phyloP scores from a whole-genome alignment of 1,139 yeast genomes.

The Saccharomycopsis crataegensis region DNA sequence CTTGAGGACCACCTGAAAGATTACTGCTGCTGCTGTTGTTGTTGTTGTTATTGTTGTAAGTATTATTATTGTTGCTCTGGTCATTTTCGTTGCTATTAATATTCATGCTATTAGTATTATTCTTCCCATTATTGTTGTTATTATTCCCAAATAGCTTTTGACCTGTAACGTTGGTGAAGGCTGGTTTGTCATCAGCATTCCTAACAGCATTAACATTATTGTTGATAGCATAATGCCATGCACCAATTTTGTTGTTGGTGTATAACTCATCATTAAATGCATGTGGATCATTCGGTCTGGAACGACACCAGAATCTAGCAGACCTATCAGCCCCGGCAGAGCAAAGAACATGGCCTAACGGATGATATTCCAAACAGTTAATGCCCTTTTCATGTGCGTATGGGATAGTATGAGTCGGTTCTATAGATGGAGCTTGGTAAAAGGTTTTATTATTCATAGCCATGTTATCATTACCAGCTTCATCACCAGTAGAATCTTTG shows the following conservation, averaged over 20 bases:
- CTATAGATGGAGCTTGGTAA: slow-evolving; percentile 27
- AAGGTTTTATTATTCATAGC: neutral
- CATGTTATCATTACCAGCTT: neutral
- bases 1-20: too few species aligned
- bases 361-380: slow-evolving; percentile 86
- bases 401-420: slow-evolving; percentile 64
- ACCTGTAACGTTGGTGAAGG: neutral
- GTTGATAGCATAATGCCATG: slow-evolving; percentile 67
- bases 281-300: slow-evolving; percentile 82
- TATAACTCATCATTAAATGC: slow-evolving; percentile 79
- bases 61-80: too few species aligned
- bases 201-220: slow-evolving; percentile 53
- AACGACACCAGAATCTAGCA: slow-evolving; percentile 92
- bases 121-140: too few species aligned
- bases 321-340: slow-evolving; percentile 93
- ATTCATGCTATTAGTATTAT: too few species aligned
- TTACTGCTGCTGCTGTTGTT: too few species aligned
- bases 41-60: too few species aligned
- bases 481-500: neutral
- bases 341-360: slow-evolving; percentile 83
- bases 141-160: too few species aligned
- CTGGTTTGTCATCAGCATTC: slow-evolving; percentile 35
- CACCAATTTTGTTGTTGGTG: slow-evolving; percentile 62
- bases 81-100: too few species aligned
- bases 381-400: slow-evolving; percentile 93